Percentiles rank a stretch among this genome's conserved stretches.
phyloP scores from a whole-genome alignment of 768 basidiomycete species.

The Pleurotus salmoneostramineus region DNA sequence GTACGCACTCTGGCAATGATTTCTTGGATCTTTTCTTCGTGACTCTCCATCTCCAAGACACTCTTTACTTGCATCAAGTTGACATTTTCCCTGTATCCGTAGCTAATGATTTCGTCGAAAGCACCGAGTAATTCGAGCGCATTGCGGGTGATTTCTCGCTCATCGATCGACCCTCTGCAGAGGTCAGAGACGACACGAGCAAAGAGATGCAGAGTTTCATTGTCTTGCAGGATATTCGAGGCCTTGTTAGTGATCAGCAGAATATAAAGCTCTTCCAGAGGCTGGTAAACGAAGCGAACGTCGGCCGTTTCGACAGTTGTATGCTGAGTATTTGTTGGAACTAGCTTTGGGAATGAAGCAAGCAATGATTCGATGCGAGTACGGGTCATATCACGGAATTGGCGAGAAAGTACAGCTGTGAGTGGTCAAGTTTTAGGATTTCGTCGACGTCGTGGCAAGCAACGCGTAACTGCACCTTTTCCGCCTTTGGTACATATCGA shows the following conservation, averaged over 20 bases:
- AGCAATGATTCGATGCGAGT: slow-evolving; percentile 93
- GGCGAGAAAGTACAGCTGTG: slow-evolving; percentile 90
- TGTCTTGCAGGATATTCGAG: slow-evolving; percentile 98
- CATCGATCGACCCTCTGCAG: slow-evolving; percentile 74
- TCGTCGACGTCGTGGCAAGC: neutral
- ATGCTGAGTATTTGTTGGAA: slow-evolving; percentile 91
- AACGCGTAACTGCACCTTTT: slow-evolving; percentile 59
- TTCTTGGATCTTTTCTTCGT: slow-evolving; percentile 95
- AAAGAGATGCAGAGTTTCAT: slow-evolving; percentile 92
- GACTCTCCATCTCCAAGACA: slow-evolving; percentile 85
- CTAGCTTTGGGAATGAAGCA: slow-evolving; percentile 95
- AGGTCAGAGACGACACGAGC: slow-evolving; percentile 91
- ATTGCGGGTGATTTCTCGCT: slow-evolving; percentile 86
- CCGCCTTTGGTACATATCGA: slow-evolving; percentile 95
- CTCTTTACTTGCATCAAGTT: slow-evolving; percentile 77
- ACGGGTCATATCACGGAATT: slow-evolving; percentile 91
- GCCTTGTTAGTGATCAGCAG: slow-evolving; percentile 97
- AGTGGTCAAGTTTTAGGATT: neutral
- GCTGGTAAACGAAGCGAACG: slow-evolving; percentile 96
- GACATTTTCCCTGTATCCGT: slow-evolving; percentile 82
- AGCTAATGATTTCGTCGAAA: slow-evolving; percentile 93
- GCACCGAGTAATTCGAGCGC: slow-evolving; percentile 92
- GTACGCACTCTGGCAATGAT: slow-evolving; percentile 85
- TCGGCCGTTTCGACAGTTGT: slow-evolving; percentile 95
- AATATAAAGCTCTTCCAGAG: slow-evolving; percentile 95